Conservation (phyloP, 306 rosid genomes). For the Echinosophora koreensis region DNA sequence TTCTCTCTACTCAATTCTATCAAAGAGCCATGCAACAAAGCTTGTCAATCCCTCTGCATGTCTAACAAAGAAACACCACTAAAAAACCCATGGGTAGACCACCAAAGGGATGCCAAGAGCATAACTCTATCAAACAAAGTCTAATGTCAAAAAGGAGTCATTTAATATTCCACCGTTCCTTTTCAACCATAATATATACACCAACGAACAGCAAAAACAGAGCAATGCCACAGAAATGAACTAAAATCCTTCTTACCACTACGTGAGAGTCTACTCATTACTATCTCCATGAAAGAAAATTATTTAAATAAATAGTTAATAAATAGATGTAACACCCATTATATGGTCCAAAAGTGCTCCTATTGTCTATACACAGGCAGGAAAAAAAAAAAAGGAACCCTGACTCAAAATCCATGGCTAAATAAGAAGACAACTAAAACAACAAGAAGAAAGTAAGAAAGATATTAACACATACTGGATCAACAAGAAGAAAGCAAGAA, state of each 20-base stretch:
- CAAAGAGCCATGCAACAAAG: not conserved
- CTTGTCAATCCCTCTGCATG: not conserved
- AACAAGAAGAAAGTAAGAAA: conserved; percentile 27
- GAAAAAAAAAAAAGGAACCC: not conserved
- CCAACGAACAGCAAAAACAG: not conserved
- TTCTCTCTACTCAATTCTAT: no score
- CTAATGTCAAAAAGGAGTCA: not conserved
- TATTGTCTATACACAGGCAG: not conserved
- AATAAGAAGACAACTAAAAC: conserved; percentile 23
- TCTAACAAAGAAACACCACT: not conserved
- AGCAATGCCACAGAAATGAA: not conserved
- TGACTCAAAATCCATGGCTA: conserved; percentile 11
- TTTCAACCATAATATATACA: not conserved
- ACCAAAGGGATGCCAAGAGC: not conserved
- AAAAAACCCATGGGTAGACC: not conserved
- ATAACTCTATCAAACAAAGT: not conserved
- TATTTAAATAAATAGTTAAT: not conserved
- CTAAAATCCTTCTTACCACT: conserved; percentile 13
- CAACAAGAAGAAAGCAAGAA: conserved; percentile 36
- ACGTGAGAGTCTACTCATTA: conserved; percentile 14
- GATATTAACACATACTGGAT: conserved; percentile 70
- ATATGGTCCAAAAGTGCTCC: not conserved
- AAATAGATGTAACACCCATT: not conserved
- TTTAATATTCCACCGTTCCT: not conserved
- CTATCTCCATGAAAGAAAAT: conserved; percentile 4